phyloP scores from a whole-genome alignment of 2,329 filamentous ascomycete genomes.

The Colletotrichum eleusines region DNA sequence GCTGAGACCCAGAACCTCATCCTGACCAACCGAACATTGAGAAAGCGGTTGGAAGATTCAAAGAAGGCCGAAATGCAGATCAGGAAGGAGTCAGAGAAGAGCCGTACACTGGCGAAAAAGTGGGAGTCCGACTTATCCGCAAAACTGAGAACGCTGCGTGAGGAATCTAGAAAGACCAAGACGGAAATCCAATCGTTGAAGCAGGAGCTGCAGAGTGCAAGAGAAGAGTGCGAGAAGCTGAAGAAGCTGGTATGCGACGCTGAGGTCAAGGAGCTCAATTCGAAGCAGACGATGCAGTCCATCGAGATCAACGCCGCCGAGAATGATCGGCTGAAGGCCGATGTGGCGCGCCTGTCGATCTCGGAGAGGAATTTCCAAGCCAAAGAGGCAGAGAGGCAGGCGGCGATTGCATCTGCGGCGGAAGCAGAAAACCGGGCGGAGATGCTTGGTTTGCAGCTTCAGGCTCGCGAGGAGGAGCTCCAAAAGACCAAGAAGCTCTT shows the following conservation, averaged over 20 bases:
- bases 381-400: slow-evolving; percentile 70
- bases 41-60: slow-evolving; percentile 78
- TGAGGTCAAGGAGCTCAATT: slow-evolving; percentile 75
- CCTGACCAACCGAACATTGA: slow-evolving; percentile 79
- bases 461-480: slow-evolving; percentile 61
- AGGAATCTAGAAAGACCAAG: slow-evolving; percentile 76
- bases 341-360: slow-evolving; percentile 71
- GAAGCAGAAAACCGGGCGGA: slow-evolving; percentile 70
- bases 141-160: slow-evolving; percentile 74
- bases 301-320: slow-evolving; percentile 72
- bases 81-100: slow-evolving; percentile 78
- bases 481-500: slow-evolving; percentile 58
- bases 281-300: slow-evolving; percentile 73
- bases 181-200: slow-evolving; percentile 68
- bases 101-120: slow-evolving; percentile 79
- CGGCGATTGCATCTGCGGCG: slow-evolving; percentile 68
- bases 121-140: slow-evolving; percentile 79
- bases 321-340: slow-evolving; percentile 68
- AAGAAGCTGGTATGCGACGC: slow-evolving; percentile 74
- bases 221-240: slow-evolving; percentile 73
- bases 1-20: slow-evolving; percentile 86
- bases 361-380: slow-evolving; percentile 74
- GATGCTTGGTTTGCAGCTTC: slow-evolving; percentile 69
- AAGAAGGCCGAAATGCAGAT: slow-evolving; percentile 77
- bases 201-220: slow-evolving; percentile 68